Evolutionary conservation across 768 basidiomycete genomes (phyloP).

Genomic region (Amanita molliuscula): DNA sequence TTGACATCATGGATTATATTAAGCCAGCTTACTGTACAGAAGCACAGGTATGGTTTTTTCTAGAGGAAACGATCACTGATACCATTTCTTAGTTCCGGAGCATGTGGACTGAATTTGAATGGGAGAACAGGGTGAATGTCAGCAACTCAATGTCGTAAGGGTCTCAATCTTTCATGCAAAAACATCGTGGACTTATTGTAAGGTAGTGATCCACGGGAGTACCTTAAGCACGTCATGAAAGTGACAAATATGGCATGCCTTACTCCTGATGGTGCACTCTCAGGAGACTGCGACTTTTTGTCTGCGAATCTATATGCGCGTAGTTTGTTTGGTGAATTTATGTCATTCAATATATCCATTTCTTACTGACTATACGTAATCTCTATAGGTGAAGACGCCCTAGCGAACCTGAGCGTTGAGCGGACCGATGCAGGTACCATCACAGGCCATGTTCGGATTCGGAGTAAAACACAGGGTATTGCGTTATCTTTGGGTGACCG

Average conservation of each 20-base stretch:
- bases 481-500: conserved; percentile 89
- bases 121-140: conserved; percentile 99
- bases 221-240: conserved; percentile 91
- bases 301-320: conserved; percentile 95
- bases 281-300: conserved; percentile 94
- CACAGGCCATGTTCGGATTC: conserved; percentile 89
- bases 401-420: conserved; percentile 93
- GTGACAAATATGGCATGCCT: conserved; percentile 97
- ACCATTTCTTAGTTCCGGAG: conserved; percentile 62
- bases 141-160: conserved; percentile 73
- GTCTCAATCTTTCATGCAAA: neutral
- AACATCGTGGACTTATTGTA: neutral
- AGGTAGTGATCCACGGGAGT: conserved; percentile 70
- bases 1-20: conserved; percentile 98
- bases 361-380: neutral
- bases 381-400: conserved; percentile 77
- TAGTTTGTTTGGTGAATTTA: conserved; percentile 77
- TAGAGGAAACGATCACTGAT: neutral
- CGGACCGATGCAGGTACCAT: conserved; percentile 72
- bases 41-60: conserved; percentile 52
- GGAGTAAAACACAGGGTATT: conserved; percentile 97
- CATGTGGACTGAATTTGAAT: conserved; percentile 99
- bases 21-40: conserved; percentile 95
- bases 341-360: neutral
- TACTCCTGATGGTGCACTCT: conserved; percentile 90